Evolutionary conservation across 2,329 filamentous ascomycete species (phyloP), one percentile per base, ranked within the genome.

Genomic region (Fusarium sulawesiense): DNA sequence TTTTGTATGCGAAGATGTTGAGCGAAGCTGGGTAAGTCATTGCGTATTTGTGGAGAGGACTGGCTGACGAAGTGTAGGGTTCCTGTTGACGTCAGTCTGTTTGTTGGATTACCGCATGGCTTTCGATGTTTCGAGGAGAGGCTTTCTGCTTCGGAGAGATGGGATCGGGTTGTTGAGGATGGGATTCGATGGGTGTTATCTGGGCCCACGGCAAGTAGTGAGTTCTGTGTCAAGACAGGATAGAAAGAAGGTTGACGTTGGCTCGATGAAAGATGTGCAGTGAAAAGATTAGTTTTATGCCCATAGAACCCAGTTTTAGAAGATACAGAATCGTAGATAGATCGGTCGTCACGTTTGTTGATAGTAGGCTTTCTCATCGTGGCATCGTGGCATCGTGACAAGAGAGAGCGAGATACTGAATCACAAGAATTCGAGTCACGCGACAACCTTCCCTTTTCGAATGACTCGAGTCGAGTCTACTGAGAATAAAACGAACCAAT

Each of bases 1-100:
- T 64, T 4, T 21, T 64, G 0, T 64, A 57, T 10, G 59, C 42
- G 0, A 64, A 64, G 4, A 64, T 57, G 59, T 21, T 64, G 7
- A 42, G 18, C 6, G 59, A 57, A 44, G 29, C 3, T 20, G 49
- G 60, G 60, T 48, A 12, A 64, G 60, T 63, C 3, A 3, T 23
- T 11, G 2, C 0, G 0, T 6, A n/a, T n/a, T n/a, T n/a, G n/a
- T 21, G 0, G 1, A 2, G 3, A 10, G 0, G 2, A 0, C 1
- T 18, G 7, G 12, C 42, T 64, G 6, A 64, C 29, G 4, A 10
- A 1, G 4, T 6, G 3, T 2, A 64, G 60, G 4, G 60, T 64
- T 30, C 42, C 60, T 1, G 44, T 37, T 4, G 59, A 64, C 7
- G 2, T 32, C 0, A 64, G 45, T 9, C 9, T 64, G 1, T 64